These are phyloP conservation scores for Xylaria multiplex DNA, from an alignment of 2,329 filamentous ascomycete species.

Conservation along the genomic window DNA sequence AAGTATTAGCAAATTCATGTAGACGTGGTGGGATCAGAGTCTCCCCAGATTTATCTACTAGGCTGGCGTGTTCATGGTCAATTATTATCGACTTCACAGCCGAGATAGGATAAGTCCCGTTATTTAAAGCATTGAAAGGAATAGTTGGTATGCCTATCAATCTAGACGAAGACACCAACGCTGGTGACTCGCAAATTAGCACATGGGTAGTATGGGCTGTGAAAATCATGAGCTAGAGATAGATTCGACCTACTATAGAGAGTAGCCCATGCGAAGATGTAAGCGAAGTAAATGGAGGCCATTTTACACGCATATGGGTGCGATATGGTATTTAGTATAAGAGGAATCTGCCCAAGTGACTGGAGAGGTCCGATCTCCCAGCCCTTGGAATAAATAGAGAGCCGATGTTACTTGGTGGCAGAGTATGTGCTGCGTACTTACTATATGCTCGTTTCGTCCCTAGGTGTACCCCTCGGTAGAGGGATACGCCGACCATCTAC, in stretches of 20 bases:
- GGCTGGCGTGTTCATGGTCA: conserved; percentile 53
- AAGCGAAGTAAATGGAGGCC: conserved; percentile 25
- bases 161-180: conserved; percentile 35
- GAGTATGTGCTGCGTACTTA: not conserved
- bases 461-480: not conserved
- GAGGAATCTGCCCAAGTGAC: not conserved
- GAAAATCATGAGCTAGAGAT: not conserved
- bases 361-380: not conserved
- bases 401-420: not conserved
- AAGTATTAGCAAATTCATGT: conserved; percentile 58
- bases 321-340: not conserved
- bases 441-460: not conserved
- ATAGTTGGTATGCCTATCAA: conserved; percentile 50
- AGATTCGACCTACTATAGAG: conserved; percentile 37
- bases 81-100: conserved; percentile 55
- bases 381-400: not conserved
- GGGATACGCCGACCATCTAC: not conserved
- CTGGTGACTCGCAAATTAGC: conserved; percentile 33
- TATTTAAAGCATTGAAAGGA: conserved; percentile 45
- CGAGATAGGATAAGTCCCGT: conserved; percentile 45
- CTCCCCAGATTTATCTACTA: conserved; percentile 56
- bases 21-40: conserved; percentile 64
- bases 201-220: not conserved
- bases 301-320: conserved; percentile 16
- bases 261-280: conserved; percentile 26